Percentiles rank a stretch among this genome's conserved stretches.
Evolutionary conservation across 345 rosid genomes (phyloP).

Genomic region (Mangifera indica): DNA sequence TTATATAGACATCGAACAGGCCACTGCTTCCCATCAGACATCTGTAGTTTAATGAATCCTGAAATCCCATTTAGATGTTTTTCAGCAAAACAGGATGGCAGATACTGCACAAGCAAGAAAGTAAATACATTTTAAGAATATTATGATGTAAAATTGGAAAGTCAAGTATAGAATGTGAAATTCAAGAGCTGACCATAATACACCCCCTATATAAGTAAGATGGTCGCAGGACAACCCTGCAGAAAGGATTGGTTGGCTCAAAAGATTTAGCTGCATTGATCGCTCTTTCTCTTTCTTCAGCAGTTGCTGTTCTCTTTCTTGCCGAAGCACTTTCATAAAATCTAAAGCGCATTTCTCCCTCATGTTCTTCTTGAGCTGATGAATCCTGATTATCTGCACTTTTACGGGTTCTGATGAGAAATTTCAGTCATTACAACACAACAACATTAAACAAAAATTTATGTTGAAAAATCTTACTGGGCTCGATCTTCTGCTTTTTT

Average conservation of each 20-base stretch:
- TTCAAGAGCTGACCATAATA: slow-evolving; percentile 33
- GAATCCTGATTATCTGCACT: slow-evolving; percentile 43
- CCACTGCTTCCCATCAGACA: slow-evolving; percentile 46
- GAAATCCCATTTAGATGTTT: slow-evolving; percentile 37
- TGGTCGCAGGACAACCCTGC: slow-evolving; percentile 35
- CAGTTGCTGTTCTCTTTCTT: slow-evolving; percentile 32
- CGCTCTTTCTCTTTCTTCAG: slow-evolving; percentile 31
- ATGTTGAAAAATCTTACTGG: slow-evolving; percentile 48
- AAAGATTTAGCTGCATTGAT: slow-evolving; percentile 31
- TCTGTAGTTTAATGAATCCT: slow-evolving; percentile 42
- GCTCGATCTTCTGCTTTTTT: slow-evolving; percentile 62
- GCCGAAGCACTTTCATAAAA: slow-evolving; percentile 4
- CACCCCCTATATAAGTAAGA: slow-evolving; percentile 34
- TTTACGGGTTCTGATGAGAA: slow-evolving; percentile 17
- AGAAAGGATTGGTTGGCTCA: slow-evolving; percentile 37
- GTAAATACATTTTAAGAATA: not conserved
- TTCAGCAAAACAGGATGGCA: slow-evolving; percentile 49
- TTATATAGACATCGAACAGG: slow-evolving; percentile 40
- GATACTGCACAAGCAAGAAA: slow-evolving; percentile 34
- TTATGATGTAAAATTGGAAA: not conserved
- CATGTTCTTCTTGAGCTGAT: slow-evolving; percentile 9
- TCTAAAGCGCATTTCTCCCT: not conserved
- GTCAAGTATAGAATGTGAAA: not conserved
- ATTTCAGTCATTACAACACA: slow-evolving; percentile 5
- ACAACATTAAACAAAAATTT: not conserved